These are phyloP conservation scores for Exophiala lecanii-corni DNA, from an alignment of 2,329 filamentous ascomycete genomes.

Conservation along the genomic window DNA sequence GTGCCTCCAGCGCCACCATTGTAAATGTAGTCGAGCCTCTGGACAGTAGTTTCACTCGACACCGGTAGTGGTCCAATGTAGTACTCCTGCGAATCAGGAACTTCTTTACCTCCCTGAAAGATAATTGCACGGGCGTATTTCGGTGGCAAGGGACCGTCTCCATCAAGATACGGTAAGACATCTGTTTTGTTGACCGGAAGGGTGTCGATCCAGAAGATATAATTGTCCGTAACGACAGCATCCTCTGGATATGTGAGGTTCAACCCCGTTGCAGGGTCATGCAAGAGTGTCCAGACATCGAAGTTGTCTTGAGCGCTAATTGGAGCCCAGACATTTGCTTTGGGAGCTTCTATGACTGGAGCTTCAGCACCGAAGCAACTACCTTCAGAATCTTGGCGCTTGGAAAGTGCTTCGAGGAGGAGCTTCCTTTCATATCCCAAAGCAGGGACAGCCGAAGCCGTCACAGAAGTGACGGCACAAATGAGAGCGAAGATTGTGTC, in stretches of 20 bases:
- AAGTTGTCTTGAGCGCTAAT: conserved; percentile 42
- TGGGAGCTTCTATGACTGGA: conserved; percentile 31
- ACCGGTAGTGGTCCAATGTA: conserved; percentile 49
- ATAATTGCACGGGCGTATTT: conserved; percentile 47
- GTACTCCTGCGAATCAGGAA: conserved; percentile 31
- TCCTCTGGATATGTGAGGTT: conserved; percentile 42
- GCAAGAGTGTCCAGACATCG: conserved; percentile 42
- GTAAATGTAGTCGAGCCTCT: conserved; percentile 22
- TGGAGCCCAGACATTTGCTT: conserved; percentile 39
- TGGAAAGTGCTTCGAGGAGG: conserved; percentile 9
- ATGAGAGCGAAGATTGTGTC: neutral
- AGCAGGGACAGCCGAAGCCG: conserved; percentile 10
- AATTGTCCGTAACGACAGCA: conserved; percentile 40
- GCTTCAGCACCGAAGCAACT: conserved; percentile 10
- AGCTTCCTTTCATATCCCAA: conserved; percentile 15
- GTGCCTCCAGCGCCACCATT: conserved; percentile 12
- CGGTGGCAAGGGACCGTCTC: conserved; percentile 32
- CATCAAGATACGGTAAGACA: conserved; percentile 44
- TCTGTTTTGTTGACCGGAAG: conserved; percentile 47
- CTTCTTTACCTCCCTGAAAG: conserved; percentile 12
- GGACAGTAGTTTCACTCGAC: conserved; percentile 33
- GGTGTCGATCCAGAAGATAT: conserved; percentile 46
- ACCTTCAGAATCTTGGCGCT: conserved; percentile 2
- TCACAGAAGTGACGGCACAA: neutral
- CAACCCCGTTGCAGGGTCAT: conserved; percentile 38